A percentile compares a stretch with the other conserved stretches of the same genome.
Conservation (phyloP, 139 green algal species). For the Raphidocelis subcapitata region DNA sequence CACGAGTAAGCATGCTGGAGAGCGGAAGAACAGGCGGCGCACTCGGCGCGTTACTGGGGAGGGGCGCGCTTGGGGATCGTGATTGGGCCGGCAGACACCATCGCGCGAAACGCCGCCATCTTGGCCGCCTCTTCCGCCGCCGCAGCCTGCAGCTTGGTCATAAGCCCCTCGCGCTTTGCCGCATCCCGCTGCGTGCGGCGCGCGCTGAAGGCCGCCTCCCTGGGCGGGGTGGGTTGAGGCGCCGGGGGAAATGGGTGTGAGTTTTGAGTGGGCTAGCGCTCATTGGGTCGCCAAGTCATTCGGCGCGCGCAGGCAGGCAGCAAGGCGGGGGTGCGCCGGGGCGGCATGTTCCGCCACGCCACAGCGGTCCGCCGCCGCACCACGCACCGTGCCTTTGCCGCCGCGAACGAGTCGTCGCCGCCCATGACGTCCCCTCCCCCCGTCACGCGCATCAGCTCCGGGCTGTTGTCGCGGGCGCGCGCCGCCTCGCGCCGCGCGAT, state of each 20-base stretch:
- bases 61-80: conserved; percentile 25
- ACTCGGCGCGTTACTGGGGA: no score
- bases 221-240: not conserved
- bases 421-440: conserved; percentile 62
- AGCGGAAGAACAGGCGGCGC: no score
- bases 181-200: not conserved
- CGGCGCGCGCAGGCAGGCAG: not conserved
- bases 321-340: not conserved
- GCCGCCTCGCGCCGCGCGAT: conserved; percentile 49
- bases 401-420: conserved; percentile 53
- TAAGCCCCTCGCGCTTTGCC: conserved; percentile 31
- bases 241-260: not conserved
- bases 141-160: conserved; percentile 35
- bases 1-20: no score
- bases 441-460: conserved; percentile 42
- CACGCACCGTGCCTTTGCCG: conserved; percentile 53
- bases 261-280: not conserved
- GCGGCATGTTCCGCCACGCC: no score
- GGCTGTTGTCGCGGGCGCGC: conserved; percentile 36
- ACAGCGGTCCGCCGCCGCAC: no score
- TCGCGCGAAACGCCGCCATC: conserved; percentile 26
- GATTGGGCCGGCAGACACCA: conserved; percentile 10
- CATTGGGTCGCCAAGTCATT: not conserved
- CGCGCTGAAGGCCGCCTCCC: conserved; percentile 25
- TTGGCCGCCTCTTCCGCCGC: conserved; percentile 23